Percentiles rank a stretch among this genome's conserved stretches.
These are phyloP conservation scores for Vitis hybrid DNA, from an alignment of 177 flowering plant species.

Conservation along the genomic window DNA sequence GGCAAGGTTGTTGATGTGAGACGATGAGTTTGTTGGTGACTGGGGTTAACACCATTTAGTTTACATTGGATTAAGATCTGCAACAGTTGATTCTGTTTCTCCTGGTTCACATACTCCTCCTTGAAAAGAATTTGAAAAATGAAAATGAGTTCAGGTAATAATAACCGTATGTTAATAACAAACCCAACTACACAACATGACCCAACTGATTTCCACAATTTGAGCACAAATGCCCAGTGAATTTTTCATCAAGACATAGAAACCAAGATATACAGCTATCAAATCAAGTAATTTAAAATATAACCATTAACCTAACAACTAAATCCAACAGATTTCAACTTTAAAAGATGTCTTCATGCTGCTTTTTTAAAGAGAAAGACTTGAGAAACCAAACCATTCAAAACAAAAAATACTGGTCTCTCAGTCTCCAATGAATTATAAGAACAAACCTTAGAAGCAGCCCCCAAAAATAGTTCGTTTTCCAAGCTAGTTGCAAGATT, in stretches of 20 bases:
- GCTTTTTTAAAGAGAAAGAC: too few species aligned
- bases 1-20: too few species aligned
- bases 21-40: neutral
- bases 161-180: too few species aligned
- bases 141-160: neutral
- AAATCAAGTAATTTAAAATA: too few species aligned
- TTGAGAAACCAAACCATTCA: too few species aligned
- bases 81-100: neutral
- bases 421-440: neutral
- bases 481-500: neutral
- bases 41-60: neutral
- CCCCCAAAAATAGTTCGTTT: neutral
- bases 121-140: neutral
- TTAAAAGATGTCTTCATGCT: too few species aligned
- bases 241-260: too few species aligned
- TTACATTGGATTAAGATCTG: neutral
- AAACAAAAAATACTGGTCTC: too few species aligned
- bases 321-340: too few species aligned
- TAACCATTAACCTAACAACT: too few species aligned
- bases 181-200: neutral
- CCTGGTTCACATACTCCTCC: conserved; percentile 19
- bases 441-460: conserved; percentile 13
- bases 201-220: neutral
- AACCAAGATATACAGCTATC: too few species aligned
- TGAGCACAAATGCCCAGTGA: too few species aligned